A percentile compares a stretch with the other conserved stretches of the same genome.
These are phyloP conservation scores for Cenchrus fungigraminus DNA, from an alignment of 176 grass and related monocot genomes.

Conservation along the genomic window DNA sequence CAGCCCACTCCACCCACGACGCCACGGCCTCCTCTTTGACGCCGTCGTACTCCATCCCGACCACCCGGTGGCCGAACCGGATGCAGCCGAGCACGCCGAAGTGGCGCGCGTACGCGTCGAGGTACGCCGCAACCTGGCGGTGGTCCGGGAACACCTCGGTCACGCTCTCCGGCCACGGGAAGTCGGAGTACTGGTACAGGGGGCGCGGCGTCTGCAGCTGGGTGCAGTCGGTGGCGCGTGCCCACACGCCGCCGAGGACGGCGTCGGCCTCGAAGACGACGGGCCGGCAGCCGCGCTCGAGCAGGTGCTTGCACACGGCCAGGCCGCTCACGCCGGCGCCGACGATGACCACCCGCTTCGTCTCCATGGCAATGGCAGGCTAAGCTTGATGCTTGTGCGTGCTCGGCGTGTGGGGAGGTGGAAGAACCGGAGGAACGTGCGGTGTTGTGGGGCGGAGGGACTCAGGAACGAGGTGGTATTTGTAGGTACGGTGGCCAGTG, in stretches of 20 bases:
- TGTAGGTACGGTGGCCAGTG: no score
- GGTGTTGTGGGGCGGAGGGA: no score
- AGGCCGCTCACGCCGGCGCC: neutral
- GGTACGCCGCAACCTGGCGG: conserved; percentile 55
- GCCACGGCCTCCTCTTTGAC: conserved; percentile 32
- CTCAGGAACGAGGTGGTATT: no score
- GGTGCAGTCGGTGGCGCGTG: conserved; percentile 39
- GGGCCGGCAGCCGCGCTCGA: conserved; percentile 47
- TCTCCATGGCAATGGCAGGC: neutral
- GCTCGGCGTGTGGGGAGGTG: no score
- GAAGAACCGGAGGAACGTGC: no score
- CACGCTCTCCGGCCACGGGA: conserved; percentile 56
- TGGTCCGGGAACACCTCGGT: conserved; percentile 41
- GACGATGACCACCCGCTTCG: neutral
- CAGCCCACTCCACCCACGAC: conserved; percentile 57
- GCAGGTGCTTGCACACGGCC: conserved; percentile 47
- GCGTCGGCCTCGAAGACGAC: conserved; percentile 49
- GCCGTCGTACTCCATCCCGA: conserved; percentile 52
- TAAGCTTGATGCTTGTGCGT: neutral
- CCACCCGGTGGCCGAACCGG: conserved; percentile 53
- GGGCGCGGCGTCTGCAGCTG: conserved; percentile 45
- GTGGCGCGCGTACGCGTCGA: conserved; percentile 53
- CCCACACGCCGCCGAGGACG: conserved; percentile 60
- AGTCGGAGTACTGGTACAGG: conserved; percentile 57
- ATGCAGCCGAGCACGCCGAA: conserved; percentile 63